Evolutionary conservation across 495 filamentous ascomycete genomes (phyloP).

Genomic region (Recurvomyces mirabilis): DNA sequence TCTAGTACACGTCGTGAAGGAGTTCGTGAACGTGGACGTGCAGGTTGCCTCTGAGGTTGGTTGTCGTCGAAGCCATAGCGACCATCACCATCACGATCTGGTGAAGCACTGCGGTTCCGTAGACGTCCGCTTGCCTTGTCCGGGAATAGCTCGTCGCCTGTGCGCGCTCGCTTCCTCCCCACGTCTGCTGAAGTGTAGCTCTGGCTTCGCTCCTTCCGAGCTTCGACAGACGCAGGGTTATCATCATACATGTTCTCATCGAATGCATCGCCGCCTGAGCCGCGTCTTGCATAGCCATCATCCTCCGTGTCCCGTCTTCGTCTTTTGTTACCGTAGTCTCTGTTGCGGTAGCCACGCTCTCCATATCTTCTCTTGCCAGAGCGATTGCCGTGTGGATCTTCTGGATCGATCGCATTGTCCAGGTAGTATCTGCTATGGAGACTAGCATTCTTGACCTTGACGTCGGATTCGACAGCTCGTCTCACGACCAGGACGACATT

Average conservation of each 20-base stretch:
- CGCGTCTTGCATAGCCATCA: slow-evolving; percentile 39
- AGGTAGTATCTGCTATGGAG: slow-evolving; percentile 83
- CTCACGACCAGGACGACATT: slow-evolving; percentile 61
- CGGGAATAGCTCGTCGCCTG: slow-evolving; percentile 22
- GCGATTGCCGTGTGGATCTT: slow-evolving; percentile 50
- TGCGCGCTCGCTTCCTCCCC: slow-evolving; percentile 28
- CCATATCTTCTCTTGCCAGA: slow-evolving; percentile 10
- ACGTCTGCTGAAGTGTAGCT: slow-evolving; percentile 16
- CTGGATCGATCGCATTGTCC: slow-evolving; percentile 76
- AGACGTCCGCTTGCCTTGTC: slow-evolving; percentile 16
- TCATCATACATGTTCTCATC: slow-evolving; percentile 75
- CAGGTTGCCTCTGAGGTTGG: slow-evolving; percentile 8
- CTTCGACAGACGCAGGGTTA: slow-evolving; percentile 26
- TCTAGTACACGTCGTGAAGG: neutral
- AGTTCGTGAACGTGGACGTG: slow-evolving; percentile 7
- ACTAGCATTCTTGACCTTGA: slow-evolving; percentile 63
- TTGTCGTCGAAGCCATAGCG: slow-evolving; percentile 39
- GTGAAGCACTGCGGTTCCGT: slow-evolving; percentile 57
- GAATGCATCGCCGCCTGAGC: slow-evolving; percentile 41
- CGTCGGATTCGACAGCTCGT: slow-evolving; percentile 61
- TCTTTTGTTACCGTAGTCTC: slow-evolving; percentile 44
- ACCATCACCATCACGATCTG: slow-evolving; percentile 51
- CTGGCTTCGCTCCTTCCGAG: slow-evolving; percentile 11
- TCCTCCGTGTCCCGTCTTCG: slow-evolving; percentile 46
- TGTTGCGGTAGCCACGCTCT: slow-evolving; percentile 42